phyloP scores from a whole-genome alignment of 257 asterid species.

The Solanum arcanum region DNA sequence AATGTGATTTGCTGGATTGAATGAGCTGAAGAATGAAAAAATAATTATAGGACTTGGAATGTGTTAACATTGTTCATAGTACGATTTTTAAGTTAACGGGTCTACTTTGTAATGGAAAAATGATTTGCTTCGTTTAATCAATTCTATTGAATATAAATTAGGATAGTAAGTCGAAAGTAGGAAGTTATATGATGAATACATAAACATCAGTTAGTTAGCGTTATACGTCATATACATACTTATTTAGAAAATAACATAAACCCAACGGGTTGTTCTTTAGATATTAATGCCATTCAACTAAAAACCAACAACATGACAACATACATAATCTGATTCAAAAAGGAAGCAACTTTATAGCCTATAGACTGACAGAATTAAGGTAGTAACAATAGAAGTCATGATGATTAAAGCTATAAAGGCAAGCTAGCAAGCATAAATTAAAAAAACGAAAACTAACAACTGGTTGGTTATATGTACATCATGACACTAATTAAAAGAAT shows the following conservation, averaged over 20 bases:
- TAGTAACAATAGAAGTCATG: background rate
- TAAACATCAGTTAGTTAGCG: background rate
- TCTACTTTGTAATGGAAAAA: background rate
- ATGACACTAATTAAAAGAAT: background rate
- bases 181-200: background rate
- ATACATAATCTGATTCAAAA: background rate
- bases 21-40: background rate
- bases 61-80: background rate
- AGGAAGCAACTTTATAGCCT: background rate
- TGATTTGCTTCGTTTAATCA: background rate
- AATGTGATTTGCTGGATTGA: background rate
- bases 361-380: background rate
- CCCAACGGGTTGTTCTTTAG: background rate
- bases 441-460: constrained; percentile 9
- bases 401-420: background rate
- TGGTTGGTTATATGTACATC: background rate
- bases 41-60: background rate
- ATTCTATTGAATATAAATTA: background rate
- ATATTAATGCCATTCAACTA: background rate
- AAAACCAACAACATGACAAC: background rate
- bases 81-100: background rate
- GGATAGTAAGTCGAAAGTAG: background rate
- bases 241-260: background rate
- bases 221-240: background rate
- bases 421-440: background rate